phyloP scores from a whole-genome alignment of 257 asterid species.

The Mentha longifolia region DNA sequence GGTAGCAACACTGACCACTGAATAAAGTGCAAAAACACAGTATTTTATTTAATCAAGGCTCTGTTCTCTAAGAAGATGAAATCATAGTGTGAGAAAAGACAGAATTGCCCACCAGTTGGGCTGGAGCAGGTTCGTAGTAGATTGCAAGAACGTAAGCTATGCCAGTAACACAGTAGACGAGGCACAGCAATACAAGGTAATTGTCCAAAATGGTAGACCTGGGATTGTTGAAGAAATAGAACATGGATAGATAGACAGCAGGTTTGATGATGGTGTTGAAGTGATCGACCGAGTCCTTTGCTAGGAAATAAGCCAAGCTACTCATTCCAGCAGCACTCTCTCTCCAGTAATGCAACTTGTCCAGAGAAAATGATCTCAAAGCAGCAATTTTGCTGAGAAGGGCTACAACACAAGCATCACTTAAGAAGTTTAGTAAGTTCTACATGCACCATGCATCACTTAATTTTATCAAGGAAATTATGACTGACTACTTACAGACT shows the following conservation, averaged over 20 bases:
- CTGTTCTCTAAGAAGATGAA: slow-evolving; percentile 2
- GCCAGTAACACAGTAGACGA: slow-evolving; percentile 95
- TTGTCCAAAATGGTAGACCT: slow-evolving; percentile 78
- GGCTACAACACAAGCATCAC: slow-evolving; percentile 50
- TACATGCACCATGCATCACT: neutral
- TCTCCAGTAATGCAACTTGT: slow-evolving; percentile 97
- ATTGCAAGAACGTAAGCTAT: slow-evolving; percentile 92
- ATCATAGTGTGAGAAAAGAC: neutral
- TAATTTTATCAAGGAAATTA: too few relatives aligned
- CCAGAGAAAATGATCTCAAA: slow-evolving; percentile 87
- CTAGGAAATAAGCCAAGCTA: slow-evolving; percentile 91
- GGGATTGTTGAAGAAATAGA: slow-evolving; percentile 98
- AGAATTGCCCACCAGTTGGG: slow-evolving; percentile 73
- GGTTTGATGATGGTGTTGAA: slow-evolving; percentile 85
- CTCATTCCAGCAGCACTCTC: slow-evolving; percentile 97
- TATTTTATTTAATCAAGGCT: neutral
- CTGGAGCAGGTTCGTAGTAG: slow-evolving; percentile 85
- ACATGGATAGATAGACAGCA: slow-evolving; percentile 93
- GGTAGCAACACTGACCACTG: slow-evolving; percentile 77
- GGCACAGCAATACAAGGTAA: slow-evolving; percentile 73
- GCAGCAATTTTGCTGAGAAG: slow-evolving; percentile 86
- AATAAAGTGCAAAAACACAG: slow-evolving; percentile 8
- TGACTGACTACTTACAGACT: slow-evolving; percentile 81
- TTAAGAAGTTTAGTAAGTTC: neutral
- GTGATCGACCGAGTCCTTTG: slow-evolving; percentile 92